Conservation (phyloP, 2,329 filamentous ascomycete genomes). For the Aulographum hederae region DNA sequence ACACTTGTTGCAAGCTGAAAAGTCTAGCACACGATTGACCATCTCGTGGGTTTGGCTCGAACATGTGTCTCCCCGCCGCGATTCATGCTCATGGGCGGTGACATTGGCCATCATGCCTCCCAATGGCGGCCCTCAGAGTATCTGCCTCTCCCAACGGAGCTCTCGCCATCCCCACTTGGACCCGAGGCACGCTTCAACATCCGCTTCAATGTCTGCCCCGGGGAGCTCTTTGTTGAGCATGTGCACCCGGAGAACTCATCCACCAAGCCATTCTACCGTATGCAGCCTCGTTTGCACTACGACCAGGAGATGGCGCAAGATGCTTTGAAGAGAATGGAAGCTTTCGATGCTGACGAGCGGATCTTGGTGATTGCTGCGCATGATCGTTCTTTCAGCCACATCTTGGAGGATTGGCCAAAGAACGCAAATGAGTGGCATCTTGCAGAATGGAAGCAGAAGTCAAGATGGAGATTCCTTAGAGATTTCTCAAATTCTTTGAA, state of each 20-base stretch:
- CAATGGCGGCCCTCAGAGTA: slow-evolving; percentile 25
- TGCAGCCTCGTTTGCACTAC: slow-evolving; percentile 14
- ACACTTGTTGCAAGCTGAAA: too few relatives aligned
- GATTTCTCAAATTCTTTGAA: slow-evolving; percentile 25
- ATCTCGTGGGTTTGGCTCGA: slow-evolving; percentile 4
- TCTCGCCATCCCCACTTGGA: slow-evolving; percentile 22
- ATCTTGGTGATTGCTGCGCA: slow-evolving; percentile 30
- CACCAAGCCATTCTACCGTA: slow-evolving; percentile 17
- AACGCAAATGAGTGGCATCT: slow-evolving; percentile 26
- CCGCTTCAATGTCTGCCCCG: slow-evolving; percentile 17
- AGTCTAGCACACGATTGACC: slow-evolving; percentile 5
- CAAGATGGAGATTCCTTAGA: slow-evolving; percentile 30
- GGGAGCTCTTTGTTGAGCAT: slow-evolving; percentile 19
- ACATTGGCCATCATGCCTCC: slow-evolving; percentile 20
- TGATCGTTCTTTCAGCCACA: slow-evolving; percentile 22
- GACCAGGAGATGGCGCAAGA: slow-evolving; percentile 16
- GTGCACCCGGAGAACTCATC: slow-evolving; percentile 18
- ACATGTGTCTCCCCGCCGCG: background rate
- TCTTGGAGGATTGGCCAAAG: slow-evolving; percentile 31
- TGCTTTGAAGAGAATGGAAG: slow-evolving; percentile 15
- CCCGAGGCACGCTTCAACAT: slow-evolving; percentile 4
- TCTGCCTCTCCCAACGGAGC: slow-evolving; percentile 17
- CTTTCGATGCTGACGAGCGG: slow-evolving; percentile 24
- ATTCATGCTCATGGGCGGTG: slow-evolving; percentile 5
- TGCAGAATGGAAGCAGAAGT: slow-evolving; percentile 26